phyloP scores from a whole-genome alignment of 208 protist species.

The Naegleria gruberi region DNA sequence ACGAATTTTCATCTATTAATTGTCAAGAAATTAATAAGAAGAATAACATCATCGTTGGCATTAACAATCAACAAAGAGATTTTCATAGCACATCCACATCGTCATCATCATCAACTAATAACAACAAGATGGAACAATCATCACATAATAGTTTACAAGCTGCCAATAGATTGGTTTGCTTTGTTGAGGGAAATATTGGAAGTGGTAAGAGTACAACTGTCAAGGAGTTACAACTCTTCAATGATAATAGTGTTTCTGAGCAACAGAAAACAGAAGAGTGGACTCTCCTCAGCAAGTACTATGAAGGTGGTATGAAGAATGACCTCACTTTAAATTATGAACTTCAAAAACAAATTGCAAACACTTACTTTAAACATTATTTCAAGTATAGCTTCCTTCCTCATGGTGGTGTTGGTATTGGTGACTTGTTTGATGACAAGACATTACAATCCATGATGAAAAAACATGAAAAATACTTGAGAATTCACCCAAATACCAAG shows the following conservation, averaged over 20 bases:
- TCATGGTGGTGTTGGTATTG: not conserved
- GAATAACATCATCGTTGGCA: no score
- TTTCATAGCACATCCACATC: no score
- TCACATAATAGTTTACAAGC: no score
- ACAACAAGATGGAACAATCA: no score
- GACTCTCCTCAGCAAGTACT: not conserved
- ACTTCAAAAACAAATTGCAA: not conserved
- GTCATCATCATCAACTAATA: no score
- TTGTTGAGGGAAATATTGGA: not conserved
- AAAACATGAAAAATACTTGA: not conserved
- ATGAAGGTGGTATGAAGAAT: not conserved
- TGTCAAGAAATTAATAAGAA: no score
- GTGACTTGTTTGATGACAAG: not conserved
- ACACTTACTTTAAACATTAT: slow-evolving; percentile 5
- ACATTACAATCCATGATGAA: not conserved
- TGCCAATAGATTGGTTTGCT: not conserved
- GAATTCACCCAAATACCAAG: not conserved
- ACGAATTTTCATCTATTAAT: no score
- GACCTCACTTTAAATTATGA: not conserved
- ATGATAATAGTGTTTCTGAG: not conserved
- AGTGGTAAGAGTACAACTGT: not conserved
- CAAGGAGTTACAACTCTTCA: not conserved
- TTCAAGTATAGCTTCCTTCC: not conserved
- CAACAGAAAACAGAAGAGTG: not conserved
- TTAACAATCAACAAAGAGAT: no score